These are phyloP conservation scores for Calonectria montana DNA, from an alignment of 2,329 filamentous ascomycete genomes.

Conservation along the genomic window DNA sequence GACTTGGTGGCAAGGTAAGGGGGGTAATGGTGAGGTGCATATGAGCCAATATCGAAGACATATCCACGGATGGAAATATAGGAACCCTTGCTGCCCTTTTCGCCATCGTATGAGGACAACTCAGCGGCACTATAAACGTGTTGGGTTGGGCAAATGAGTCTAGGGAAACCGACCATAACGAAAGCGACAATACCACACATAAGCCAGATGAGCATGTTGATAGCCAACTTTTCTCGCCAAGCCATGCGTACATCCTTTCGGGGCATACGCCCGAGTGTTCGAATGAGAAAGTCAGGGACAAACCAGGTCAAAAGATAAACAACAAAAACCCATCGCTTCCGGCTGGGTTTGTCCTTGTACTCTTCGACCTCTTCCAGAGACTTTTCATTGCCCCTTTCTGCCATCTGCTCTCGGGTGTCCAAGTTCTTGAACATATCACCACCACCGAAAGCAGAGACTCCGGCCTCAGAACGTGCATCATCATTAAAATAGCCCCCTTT, in stretches of 20 bases:
- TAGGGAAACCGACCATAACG: conserved; percentile 90
- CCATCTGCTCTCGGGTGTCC: conserved; percentile 93
- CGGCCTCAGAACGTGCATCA: conserved; percentile 91
- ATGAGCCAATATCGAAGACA: conserved; percentile 84
- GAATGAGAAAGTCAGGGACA: conserved; percentile 86
- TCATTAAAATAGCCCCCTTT: conserved; percentile 88
- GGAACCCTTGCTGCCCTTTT: conserved; percentile 67
- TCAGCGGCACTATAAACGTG: conserved; percentile 86
- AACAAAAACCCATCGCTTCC: conserved; percentile 90
- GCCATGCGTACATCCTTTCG: conserved; percentile 92
- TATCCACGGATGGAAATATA: conserved; percentile 89
- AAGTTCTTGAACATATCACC: conserved; percentile 99
- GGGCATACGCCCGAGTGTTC: conserved; percentile 82
- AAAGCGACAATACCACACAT: conserved; percentile 83
- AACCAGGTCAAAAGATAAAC: conserved; percentile 89
- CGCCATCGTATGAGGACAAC: conserved; percentile 79
- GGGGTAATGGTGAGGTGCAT: conserved; percentile 80
- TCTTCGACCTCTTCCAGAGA: conserved; percentile 92
- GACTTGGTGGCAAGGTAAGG: conserved; percentile 64
- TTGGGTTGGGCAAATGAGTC: conserved; percentile 90
- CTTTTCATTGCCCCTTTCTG: conserved; percentile 93
- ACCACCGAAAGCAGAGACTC: conserved; percentile 87
- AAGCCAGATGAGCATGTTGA: conserved; percentile 98
- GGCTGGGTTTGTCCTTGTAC: conserved; percentile 78
- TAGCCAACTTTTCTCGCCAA: conserved; percentile 97